These are phyloP conservation scores for Orbilia ellipsospora DNA, from an alignment of 2,329 filamentous ascomycete genomes.

Conservation along the genomic window DNA sequence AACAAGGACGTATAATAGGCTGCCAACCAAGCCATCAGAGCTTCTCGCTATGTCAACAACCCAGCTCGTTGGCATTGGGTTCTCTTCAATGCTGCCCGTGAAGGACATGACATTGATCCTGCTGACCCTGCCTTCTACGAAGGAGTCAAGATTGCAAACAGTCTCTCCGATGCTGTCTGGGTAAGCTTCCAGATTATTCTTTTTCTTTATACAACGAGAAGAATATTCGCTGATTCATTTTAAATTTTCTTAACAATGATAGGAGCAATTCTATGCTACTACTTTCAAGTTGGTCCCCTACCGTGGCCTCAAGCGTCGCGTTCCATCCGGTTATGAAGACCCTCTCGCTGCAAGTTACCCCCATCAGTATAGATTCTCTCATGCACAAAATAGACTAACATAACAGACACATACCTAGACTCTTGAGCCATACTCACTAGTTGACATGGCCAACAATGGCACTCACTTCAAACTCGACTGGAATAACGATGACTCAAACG, in stretches of 20 bases:
- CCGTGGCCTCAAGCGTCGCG: conserved; percentile 1
- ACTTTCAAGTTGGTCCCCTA: background rate
- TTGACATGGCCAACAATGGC: conserved; percentile 17
- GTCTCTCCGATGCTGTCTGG: conserved; percentile 26
- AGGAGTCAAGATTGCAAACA: background rate
- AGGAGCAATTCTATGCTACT: conserved; percentile 9
- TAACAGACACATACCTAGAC: background rate
- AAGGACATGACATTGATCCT: background rate
- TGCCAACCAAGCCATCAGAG: conserved; percentile 24
- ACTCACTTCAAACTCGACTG: conserved; percentile 34
- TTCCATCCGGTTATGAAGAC: background rate
- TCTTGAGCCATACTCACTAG: conserved; percentile 9
- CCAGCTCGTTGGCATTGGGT: conserved; percentile 37
- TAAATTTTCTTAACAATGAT: background rate
- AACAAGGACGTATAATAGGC: conserved; percentile 1
- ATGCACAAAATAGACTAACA: no score
- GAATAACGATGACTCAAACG: conserved; percentile 11
- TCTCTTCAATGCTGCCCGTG: conserved; percentile 16
- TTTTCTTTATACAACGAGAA: background rate
- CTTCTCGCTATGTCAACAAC: background rate
- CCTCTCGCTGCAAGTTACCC: conserved; percentile 12
- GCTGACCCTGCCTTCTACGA: background rate
- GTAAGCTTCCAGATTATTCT: conserved; percentile 8
- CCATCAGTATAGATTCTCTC: background rate
- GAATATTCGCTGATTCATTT: background rate